A percentile compares a stretch with the other conserved stretches of the same genome.
These are phyloP conservation scores for Yamadazyma sp. DNA, from an alignment of 805 yeast species.

Conservation along the genomic window DNA sequence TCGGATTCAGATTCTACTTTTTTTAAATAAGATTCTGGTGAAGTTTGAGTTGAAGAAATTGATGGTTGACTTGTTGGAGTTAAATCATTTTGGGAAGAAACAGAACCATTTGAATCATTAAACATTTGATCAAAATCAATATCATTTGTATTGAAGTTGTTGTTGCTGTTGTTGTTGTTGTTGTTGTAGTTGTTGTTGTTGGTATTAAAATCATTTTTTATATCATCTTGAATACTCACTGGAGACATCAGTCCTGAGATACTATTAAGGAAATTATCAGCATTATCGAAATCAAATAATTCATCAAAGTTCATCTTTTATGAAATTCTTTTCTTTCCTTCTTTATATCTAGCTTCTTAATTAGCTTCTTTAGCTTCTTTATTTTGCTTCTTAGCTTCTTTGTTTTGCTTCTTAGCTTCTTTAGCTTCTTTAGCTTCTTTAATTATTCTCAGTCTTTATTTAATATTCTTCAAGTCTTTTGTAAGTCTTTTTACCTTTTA, in stretches of 20 bases:
- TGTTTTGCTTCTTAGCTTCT: no score
- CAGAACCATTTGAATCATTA: conserved; percentile 5
- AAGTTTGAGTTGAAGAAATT: conserved; percentile 20
- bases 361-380: no score
- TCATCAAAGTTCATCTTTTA: no score
- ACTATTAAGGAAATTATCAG: conserved; percentile 27
- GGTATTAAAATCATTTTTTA: not conserved
- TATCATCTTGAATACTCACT: conserved; percentile 15
- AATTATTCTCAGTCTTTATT: no score
- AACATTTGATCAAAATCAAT: conserved; percentile 5
- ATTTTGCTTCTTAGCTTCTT: no score
- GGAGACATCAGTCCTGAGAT: conserved; percentile 22
- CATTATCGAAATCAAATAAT: conserved; percentile 24
- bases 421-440: no score
- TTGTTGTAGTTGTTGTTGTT: not conserved
- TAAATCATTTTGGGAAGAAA: conserved; percentile 12
- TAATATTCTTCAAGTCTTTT: no score
- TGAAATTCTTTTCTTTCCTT: no score
- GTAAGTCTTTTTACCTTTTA: no score
- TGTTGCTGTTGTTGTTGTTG: conserved; percentile 7
- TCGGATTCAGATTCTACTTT: conserved; percentile 1
- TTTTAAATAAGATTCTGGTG: conserved; percentile 12
- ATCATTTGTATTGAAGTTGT: not conserved
- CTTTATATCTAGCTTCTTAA: no score
- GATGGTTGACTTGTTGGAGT: conserved; percentile 19